These are phyloP conservation scores for Solioccasus polychromus DNA, from an alignment of 768 basidiomycete genomes.

Conservation along the genomic window DNA sequence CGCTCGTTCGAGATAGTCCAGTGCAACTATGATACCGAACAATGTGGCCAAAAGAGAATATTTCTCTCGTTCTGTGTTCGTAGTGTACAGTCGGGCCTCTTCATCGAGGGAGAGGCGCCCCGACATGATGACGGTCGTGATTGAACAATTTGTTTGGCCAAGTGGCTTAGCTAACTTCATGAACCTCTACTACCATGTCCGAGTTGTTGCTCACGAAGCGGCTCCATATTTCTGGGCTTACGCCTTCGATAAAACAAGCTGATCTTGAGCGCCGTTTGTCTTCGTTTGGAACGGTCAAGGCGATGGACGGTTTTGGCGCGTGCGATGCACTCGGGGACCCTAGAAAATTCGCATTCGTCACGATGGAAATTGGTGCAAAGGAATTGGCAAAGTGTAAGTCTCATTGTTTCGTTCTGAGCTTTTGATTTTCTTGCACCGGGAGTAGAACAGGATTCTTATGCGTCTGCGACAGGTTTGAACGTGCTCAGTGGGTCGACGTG, in stretches of 20 bases:
- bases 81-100: conserved; percentile 85
- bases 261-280: conserved; percentile 60
- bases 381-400: conserved; percentile 65
- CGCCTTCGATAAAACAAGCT: conserved; percentile 53
- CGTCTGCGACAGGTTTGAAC: conserved; percentile 56
- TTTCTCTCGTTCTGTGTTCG: conserved; percentile 86
- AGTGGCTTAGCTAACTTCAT: neutral
- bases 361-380: conserved; percentile 58
- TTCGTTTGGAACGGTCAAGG: conserved; percentile 65
- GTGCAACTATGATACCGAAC: conserved; percentile 84
- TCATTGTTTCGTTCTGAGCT: neutral
- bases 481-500: conserved; percentile 77
- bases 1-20: conserved; percentile 94
- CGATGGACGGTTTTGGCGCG: conserved; percentile 67
- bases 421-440: no score
- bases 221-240: conserved; percentile 74
- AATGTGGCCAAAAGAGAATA: conserved; percentile 86
- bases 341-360: conserved; percentile 71
- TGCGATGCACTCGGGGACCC: conserved; percentile 63
- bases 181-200: no score
- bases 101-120: conserved; percentile 68
- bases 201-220: conserved; percentile 46
- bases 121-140: conserved; percentile 27
- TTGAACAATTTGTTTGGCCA: conserved; percentile 2
- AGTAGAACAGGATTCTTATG: neutral